These are phyloP conservation scores for Penicillium goetzii DNA, from an alignment of 495 filamentous ascomycete genomes.

Conservation along the genomic window DNA sequence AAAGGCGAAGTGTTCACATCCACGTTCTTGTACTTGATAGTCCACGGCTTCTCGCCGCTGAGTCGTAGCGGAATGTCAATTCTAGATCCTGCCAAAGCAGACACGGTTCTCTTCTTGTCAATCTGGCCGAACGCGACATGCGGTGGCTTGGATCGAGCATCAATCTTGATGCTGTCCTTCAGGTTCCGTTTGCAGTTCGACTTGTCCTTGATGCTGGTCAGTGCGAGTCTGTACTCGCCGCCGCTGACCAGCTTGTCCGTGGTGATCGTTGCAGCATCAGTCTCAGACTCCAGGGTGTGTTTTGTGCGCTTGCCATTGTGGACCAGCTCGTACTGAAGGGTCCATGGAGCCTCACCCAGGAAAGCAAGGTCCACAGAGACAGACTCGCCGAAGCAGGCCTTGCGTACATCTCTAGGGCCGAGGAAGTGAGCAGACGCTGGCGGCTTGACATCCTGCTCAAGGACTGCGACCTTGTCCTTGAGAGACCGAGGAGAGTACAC, in stretches of 20 bases:
- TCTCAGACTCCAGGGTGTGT: slow-evolving; percentile 63
- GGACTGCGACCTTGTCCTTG: slow-evolving; percentile 56
- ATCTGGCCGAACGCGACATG: slow-evolving; percentile 80
- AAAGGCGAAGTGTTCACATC: slow-evolving; percentile 48
- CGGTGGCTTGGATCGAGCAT: slow-evolving; percentile 83
- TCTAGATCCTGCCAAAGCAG: slow-evolving; percentile 72
- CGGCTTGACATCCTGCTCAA: slow-evolving; percentile 92
- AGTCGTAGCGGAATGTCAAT: slow-evolving; percentile 80
- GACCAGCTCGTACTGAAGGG: slow-evolving; percentile 91
- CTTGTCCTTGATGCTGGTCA: slow-evolving; percentile 84
- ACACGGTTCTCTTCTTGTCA: slow-evolving; percentile 71
- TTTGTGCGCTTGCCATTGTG: slow-evolving; percentile 82
- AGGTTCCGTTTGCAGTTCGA: slow-evolving; percentile 82
- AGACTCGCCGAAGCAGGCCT: slow-evolving; percentile 80
- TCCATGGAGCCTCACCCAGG: slow-evolving; percentile 81
- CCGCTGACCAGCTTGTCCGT: slow-evolving; percentile 75
- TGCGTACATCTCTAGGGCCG: slow-evolving; percentile 53
- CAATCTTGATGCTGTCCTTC: slow-evolving; percentile 78
- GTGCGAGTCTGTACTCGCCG: slow-evolving; percentile 82
- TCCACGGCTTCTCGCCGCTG: slow-evolving; percentile 83
- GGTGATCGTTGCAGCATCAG: slow-evolving; percentile 64
- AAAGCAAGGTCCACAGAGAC: slow-evolving; percentile 73
- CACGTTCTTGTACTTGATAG: slow-evolving; percentile 69
- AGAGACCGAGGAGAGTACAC: slow-evolving; percentile 65
- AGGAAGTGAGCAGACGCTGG: slow-evolving; percentile 79